A percentile compares a stretch with the other conserved stretches of the same genome.
These are phyloP conservation scores for Crataegus laevigata DNA, from an alignment of 306 rosid genomes.

Conservation along the genomic window DNA sequence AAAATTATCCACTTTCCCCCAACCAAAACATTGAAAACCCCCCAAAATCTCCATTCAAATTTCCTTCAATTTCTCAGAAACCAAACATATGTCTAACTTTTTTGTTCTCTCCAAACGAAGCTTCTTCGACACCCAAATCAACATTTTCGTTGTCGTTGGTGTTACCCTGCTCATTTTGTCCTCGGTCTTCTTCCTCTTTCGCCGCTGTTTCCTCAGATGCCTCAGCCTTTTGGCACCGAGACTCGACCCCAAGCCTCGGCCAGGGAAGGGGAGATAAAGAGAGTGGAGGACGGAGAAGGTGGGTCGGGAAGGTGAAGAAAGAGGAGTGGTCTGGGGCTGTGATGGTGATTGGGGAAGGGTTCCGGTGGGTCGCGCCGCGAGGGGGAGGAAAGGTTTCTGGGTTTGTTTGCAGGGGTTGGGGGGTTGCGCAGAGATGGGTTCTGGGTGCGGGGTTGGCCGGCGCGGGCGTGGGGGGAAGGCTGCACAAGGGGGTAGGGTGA, in stretches of 20 bases:
- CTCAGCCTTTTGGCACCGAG: constrained; percentile 8
- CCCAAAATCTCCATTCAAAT: not conserved
- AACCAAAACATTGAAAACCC: not conserved
- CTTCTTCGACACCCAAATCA: constrained; percentile 49
- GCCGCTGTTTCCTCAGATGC: constrained; percentile 5
- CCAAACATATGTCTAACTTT: not conserved
- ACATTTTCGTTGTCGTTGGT: constrained; percentile 9
- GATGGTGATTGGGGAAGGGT: no score
- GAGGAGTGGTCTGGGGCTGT: no score
- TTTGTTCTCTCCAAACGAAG: constrained; percentile 68
- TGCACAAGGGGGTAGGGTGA: no score
- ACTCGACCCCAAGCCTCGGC: constrained; percentile 33
- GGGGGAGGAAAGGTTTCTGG: no score
- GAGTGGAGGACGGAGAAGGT: no score
- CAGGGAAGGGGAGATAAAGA: no score
- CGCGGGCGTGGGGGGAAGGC: no score
- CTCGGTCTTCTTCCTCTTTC: constrained; percentile 13
- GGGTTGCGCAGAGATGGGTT: no score
- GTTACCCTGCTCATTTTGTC: not conserved
- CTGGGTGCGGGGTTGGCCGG: no score
- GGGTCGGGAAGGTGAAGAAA: no score
- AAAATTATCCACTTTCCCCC: not conserved
- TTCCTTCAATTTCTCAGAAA: constrained; percentile 10
- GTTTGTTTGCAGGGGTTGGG: no score
- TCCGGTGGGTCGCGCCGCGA: no score